Conservation (phyloP, 2,329 filamentous ascomycete species). For the Neopestalotiopsis clavispora region DNA sequence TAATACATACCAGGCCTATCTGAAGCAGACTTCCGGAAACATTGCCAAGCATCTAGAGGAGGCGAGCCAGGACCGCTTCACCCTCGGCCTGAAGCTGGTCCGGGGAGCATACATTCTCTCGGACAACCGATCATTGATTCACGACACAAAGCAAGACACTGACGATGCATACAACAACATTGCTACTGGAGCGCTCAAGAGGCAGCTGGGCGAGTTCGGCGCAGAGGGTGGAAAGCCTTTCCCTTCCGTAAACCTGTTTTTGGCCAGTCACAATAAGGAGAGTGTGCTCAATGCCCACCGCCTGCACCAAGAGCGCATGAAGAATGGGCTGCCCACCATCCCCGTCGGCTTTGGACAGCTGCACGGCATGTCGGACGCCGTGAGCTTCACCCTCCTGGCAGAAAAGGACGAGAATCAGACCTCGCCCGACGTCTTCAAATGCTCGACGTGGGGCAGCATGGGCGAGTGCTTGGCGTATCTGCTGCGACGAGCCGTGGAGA, state of each 20-base stretch:
- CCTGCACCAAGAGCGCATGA: constrained; percentile 47
- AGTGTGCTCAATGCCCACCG: constrained; percentile 47
- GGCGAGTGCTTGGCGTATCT: constrained; percentile 45
- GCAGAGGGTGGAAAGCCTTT: constrained; percentile 39
- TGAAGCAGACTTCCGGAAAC: constrained; percentile 49
- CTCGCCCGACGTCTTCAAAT: constrained; percentile 43
- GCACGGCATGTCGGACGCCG: constrained; percentile 63
- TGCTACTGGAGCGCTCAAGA: constrained; percentile 39
- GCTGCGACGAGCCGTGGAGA: constrained; percentile 42
- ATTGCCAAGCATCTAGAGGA: constrained; percentile 49
- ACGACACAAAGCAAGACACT: constrained; percentile 57
- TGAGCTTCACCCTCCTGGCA: constrained; percentile 54
- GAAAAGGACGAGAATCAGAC: constrained; percentile 30
- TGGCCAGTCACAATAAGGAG: constrained; percentile 58
- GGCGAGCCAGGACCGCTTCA: constrained; percentile 52
- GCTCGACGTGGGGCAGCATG: constrained; percentile 44
- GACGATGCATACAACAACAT: constrained; percentile 57
- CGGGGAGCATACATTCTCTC: constrained; percentile 59
- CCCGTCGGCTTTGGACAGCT: constrained; percentile 56
- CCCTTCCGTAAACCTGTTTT: constrained; percentile 51
- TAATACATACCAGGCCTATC: constrained; percentile 63
- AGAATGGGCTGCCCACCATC: constrained; percentile 37
- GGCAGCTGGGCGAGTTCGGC: constrained; percentile 51
- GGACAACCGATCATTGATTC: constrained; percentile 55
- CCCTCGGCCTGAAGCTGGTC: constrained; percentile 61